Evolutionary conservation across 331 rosid genomes (phyloP).

Genomic region (Rosa hybrid): DNA sequence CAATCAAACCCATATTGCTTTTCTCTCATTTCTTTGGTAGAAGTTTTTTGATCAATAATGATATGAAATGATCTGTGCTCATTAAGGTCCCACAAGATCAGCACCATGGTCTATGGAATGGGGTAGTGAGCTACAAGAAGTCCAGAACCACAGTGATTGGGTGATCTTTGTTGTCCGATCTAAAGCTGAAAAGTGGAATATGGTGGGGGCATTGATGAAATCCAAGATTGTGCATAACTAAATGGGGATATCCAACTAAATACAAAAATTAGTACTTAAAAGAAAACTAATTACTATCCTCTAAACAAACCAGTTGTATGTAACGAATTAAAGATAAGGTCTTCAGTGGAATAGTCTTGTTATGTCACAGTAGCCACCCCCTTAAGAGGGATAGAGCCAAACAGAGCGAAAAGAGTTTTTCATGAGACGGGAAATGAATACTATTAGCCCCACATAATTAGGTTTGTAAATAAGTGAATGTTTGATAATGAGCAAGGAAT

Average conservation of each 20-base stretch:
- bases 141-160: constrained; percentile 33
- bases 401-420: neutral
- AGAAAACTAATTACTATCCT: neutral
- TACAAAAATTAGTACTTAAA: neutral
- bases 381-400: neutral
- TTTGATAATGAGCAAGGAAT: neutral
- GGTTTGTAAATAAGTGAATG: neutral
- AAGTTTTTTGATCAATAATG: constrained; percentile 15
- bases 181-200: constrained; percentile 43
- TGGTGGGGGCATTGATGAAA: constrained; percentile 35
- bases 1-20: constrained; percentile 23
- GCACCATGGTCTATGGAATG: constrained; percentile 46
- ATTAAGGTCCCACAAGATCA: constrained; percentile 53
- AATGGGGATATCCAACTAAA: neutral
- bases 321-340: neutral
- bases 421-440: neutral
- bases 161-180: constrained; percentile 55
- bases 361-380: neutral
- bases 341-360: neutral
- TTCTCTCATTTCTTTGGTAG: constrained; percentile 15
- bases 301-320: neutral
- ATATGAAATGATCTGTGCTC: neutral
- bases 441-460: neutral
- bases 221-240: constrained; percentile 14
- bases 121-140: constrained; percentile 37